phyloP scores from a whole-genome alignment of 495 filamentous ascomycete genomes.

The Penicillium atrosanguineum region DNA sequence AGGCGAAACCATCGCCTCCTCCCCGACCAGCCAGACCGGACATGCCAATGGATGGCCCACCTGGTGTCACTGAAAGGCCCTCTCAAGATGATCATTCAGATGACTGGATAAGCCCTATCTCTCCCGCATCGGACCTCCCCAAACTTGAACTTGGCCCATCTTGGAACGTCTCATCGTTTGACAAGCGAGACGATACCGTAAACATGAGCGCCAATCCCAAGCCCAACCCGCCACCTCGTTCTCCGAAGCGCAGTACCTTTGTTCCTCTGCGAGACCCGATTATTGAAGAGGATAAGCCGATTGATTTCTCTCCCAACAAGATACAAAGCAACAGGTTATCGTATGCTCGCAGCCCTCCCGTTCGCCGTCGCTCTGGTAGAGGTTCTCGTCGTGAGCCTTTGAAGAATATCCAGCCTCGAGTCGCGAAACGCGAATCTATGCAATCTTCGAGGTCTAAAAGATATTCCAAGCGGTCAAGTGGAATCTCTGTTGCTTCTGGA shows the following conservation, averaged over 20 bases:
- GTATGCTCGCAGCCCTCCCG: slow-evolving; percentile 27
- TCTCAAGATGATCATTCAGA: slow-evolving; percentile 24
- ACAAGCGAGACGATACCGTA: slow-evolving; percentile 19
- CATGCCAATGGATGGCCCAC: slow-evolving; percentile 28
- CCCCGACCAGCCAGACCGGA: slow-evolving; percentile 24
- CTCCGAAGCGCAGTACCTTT: slow-evolving; percentile 32
- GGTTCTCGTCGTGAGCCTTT: slow-evolving; percentile 40
- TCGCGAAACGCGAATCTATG: slow-evolving; percentile 42
- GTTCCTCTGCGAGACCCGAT: slow-evolving; percentile 23
- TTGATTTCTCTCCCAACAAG: slow-evolving; percentile 17
- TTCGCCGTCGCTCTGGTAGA: slow-evolving; percentile 32
- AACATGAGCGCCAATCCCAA: slow-evolving; percentile 13
- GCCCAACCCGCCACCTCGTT: slow-evolving; percentile 28
- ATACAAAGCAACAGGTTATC: slow-evolving; percentile 34
- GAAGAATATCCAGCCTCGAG: slow-evolving; percentile 39
- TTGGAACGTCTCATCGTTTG: slow-evolving; percentile 35
- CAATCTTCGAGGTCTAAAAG: slow-evolving; percentile 40
- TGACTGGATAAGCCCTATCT: slow-evolving; percentile 24
- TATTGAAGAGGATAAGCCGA: slow-evolving; percentile 25
- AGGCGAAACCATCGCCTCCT: slow-evolving; percentile 22
- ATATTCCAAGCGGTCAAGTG: slow-evolving; percentile 46
- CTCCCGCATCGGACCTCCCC: slow-evolving; percentile 31
- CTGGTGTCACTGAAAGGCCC: slow-evolving; percentile 21
- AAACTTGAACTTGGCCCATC: slow-evolving; percentile 36
- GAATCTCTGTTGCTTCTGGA: slow-evolving; percentile 39